A percentile compares a stretch with the other conserved stretches of the same genome.
These are phyloP conservation scores for Posidonia oceanica DNA, from an alignment of 116 monocot species.

Conservation along the genomic window DNA sequence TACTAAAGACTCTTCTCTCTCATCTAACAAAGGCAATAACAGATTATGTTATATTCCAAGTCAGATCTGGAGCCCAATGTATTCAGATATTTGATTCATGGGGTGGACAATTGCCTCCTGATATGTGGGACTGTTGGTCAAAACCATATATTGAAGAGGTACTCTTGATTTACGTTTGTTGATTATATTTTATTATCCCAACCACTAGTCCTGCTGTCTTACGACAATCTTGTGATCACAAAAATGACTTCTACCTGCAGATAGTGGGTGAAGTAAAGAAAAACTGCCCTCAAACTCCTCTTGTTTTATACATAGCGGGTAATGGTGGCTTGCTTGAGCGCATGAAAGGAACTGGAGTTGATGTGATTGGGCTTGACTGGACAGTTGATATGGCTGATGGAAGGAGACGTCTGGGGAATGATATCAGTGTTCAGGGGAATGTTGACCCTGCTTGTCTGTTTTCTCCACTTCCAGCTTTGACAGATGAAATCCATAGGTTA, in stretches of 20 bases:
- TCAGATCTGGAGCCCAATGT: conserved; percentile 89
- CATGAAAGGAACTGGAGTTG: conserved; percentile 69
- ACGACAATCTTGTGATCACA: background rate
- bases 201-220: too few species aligned
- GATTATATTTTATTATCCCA: background rate
- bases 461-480: conserved; percentile 62
- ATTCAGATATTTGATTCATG: conserved; percentile 97
- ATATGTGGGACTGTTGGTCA: conserved; percentile 92
- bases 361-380: conserved; percentile 97
- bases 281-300: conserved; percentile 60
- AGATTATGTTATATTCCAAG: conserved; percentile 81
- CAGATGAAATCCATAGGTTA: conserved; percentile 76
- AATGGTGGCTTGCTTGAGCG: conserved; percentile 82
- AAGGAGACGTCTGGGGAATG: conserved; percentile 59
- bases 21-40: conserved; percentile 73
- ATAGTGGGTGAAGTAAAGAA: conserved; percentile 57
- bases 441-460: conserved; percentile 90
- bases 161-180: background rate
- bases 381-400: conserved; percentile 94
- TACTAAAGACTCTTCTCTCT: conserved; percentile 59
- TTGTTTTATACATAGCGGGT: conserved; percentile 85
- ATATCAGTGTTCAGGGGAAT: conserved; percentile 74
- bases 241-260: conserved; percentile 26
- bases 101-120: conserved; percentile 88
- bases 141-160: conserved; percentile 93